Base-by-base conservation (phyloP, 1,284 basidiomycete species). In the Acaromyces ingoldii region DNA sequence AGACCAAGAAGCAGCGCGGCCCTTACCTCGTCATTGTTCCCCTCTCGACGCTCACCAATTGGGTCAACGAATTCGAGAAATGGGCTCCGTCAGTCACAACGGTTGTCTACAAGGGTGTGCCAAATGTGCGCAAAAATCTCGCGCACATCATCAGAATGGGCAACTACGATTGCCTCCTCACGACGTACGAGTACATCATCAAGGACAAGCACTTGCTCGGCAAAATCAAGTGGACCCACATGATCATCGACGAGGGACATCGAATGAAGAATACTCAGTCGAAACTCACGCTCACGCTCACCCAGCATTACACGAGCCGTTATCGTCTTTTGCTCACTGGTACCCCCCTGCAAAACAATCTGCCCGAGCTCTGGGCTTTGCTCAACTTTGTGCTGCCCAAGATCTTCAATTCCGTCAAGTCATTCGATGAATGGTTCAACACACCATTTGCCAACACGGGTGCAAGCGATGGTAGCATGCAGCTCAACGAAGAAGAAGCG, bases 371-470 rank as follows among this genome's bases (percentile, higher is more conserved):
- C 36, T 98, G 95, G 95, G 85, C 95, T 1, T 81, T 98, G 53
- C 87, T 98, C 76, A 98, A 98, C 78, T 99, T 99, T 75, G 93
- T 92, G 42, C 81, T 98, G 17, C 95, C 95, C 21, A 96, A 91
- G 79, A 87, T 98, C 73, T 98, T 98, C 83, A 98, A 98, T 80
- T 98, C 93, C 3, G 92, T 97, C 66, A 96, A 97, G 77, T 95
- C 91, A 41, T 98, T 99, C 75, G 95, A 98, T 74, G 95, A 98
- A 76, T 98, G 95, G 95, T 99, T 98, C 82, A 98, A 98, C 79
- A 96, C 93, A 2, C 95, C 95, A 0, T 99, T 99, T 67, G 93
- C 95, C 59, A 97, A 93, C 78, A 91, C 92, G 15, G 93, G 95
- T 30, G 43, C 50, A 4, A 60, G 49, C 33, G 93, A 98, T 78